A percentile compares a stretch with the other conserved stretches of the same genome.
Conservation (phyloP, 768 basidiomycete species). For the Sarcodon aspratus region DNA sequence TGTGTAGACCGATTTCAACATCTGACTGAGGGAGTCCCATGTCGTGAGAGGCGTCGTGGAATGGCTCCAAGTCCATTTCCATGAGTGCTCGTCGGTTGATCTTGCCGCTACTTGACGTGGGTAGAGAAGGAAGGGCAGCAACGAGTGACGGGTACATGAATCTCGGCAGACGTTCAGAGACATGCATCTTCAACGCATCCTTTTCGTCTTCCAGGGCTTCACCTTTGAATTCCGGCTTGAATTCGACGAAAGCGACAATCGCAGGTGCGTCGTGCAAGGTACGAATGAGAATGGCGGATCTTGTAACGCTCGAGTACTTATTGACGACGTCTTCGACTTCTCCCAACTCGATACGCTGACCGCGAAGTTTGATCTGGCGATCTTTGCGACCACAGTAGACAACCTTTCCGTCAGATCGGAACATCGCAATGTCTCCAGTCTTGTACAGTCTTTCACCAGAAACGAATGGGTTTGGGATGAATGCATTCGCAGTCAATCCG, state of each 20-base stretch:
- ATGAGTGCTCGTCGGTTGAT: conserved; percentile 17
- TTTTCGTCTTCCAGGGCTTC: conserved; percentile 4
- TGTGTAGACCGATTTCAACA: conserved; percentile 15
- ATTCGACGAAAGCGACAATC: conserved; percentile 18
- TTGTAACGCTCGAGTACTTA: conserved; percentile 12
- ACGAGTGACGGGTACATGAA: conserved; percentile 21
- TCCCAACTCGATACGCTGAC: conserved; percentile 21
- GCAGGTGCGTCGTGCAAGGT: conserved; percentile 17
- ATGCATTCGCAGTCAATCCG: conserved; percentile 16
- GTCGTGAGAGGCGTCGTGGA: conserved; percentile 12
- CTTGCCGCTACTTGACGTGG: conserved; percentile 16
- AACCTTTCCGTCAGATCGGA: conserved; percentile 17
- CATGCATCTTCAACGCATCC: conserved; percentile 12
- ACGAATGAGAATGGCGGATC: conserved; percentile 15
- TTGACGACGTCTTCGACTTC: conserved; percentile 20
- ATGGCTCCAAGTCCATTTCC: conserved; percentile 14
- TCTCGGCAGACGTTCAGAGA: conserved; percentile 18
- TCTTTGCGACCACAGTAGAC: conserved; percentile 21
- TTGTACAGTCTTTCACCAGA: conserved; percentile 18
- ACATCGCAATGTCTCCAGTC: conserved; percentile 19
- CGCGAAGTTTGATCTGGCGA: conserved; percentile 22
- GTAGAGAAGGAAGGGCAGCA: conserved; percentile 13
- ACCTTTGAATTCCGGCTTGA: conserved; percentile 9
- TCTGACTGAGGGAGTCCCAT: conserved; percentile 15
- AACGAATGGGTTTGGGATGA: conserved; percentile 19